Conservation (phyloP, 2,329 filamentous ascomycete species). For the Talaromyces verruculosus region DNA sequence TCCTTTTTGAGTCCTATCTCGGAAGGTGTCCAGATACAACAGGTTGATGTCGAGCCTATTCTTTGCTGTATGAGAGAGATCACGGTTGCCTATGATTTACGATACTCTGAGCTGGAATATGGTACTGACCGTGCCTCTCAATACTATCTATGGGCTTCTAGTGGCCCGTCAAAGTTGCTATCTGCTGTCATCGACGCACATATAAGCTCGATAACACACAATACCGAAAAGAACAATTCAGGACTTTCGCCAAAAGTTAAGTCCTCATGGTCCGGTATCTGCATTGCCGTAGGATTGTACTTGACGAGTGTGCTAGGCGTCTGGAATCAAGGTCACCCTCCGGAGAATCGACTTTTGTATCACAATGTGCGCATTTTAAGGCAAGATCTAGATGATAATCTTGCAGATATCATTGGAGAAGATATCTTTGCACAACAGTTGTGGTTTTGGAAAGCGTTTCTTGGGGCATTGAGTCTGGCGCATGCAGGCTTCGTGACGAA, state of each 20-base stretch:
- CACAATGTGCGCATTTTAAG: background rate
- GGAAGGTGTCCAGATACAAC: too few relatives aligned
- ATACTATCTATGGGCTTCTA: background rate
- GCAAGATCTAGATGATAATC: conserved; percentile 2
- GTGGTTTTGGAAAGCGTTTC: too few relatives aligned
- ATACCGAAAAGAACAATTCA: background rate
- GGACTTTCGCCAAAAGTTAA: background rate
- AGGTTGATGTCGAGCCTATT: too few relatives aligned
- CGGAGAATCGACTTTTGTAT: conserved; percentile 4
- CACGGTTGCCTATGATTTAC: background rate
- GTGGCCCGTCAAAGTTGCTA: conserved; percentile 13
- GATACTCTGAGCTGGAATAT: background rate
- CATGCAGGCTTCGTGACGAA: too few relatives aligned
- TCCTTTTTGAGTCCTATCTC: too few relatives aligned
- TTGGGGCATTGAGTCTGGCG: too few relatives aligned
- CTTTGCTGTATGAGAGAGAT: too few relatives aligned
- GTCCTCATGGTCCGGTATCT: conserved; percentile 14
- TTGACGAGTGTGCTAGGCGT: conserved; percentile 12
- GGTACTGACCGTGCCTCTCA: background rate
- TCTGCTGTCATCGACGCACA: conserved; percentile 7
- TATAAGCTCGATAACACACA: conserved; percentile 7
- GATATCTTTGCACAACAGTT: too few relatives aligned
- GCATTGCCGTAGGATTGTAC: conserved; percentile 16
- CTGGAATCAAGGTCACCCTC: conserved; percentile 11
- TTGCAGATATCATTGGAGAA: background rate